phyloP scores from a whole-genome alignment of 2,329 filamentous ascomycete genomes.

The Xylariaceae sp. region DNA sequence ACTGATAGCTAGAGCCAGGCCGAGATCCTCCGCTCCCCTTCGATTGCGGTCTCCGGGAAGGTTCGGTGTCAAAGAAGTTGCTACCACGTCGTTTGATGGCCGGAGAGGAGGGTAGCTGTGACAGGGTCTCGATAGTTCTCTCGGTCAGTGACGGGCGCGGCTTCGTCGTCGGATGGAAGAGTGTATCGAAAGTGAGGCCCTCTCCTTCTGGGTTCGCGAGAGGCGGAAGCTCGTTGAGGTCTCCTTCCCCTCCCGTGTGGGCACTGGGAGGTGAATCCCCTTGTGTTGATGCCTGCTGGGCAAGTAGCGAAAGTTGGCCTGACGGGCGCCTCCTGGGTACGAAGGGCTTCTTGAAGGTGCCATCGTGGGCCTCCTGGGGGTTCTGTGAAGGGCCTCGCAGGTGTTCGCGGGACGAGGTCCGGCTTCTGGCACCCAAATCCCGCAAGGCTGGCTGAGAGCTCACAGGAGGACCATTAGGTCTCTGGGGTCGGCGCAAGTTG shows the following conservation, averaged over 20 bases:
- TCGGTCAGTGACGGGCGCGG: slow-evolving; percentile 63
- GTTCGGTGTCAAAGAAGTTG: slow-evolving; percentile 63
- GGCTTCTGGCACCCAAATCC: slow-evolving; percentile 11
- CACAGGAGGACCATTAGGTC: slow-evolving; percentile 12
- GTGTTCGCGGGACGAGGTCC: slow-evolving; percentile 14
- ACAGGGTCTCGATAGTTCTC: slow-evolving; percentile 76
- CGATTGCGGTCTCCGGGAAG: slow-evolving; percentile 47
- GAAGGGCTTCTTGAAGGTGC: slow-evolving; percentile 14
- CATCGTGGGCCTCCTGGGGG: slow-evolving; percentile 11
- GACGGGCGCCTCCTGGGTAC: slow-evolving; percentile 17
- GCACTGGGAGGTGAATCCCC: slow-evolving; percentile 7
- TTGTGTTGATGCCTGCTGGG: slow-evolving; percentile 7
- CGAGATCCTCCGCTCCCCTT: slow-evolving; percentile 44
- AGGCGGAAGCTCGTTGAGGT: slow-evolving; percentile 15
- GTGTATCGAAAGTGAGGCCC: slow-evolving; percentile 17
- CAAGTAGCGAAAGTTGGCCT: slow-evolving; percentile 12
- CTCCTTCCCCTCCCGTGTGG: slow-evolving; percentile 9
- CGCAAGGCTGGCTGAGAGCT: slow-evolving; percentile 15
- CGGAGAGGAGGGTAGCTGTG: slow-evolving; percentile 72
- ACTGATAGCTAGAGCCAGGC: slow-evolving; percentile 54
- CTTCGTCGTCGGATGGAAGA: slow-evolving; percentile 12
- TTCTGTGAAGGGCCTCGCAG: slow-evolving; percentile 7
- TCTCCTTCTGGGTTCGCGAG: slow-evolving; percentile 14
- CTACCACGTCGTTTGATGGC: slow-evolving; percentile 58
- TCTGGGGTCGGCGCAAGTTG: slow-evolving; percentile 16